Evolutionary conservation across 495 filamentous ascomycete genomes (phyloP).

Genomic region (Alectoria sarmentosa): DNA sequence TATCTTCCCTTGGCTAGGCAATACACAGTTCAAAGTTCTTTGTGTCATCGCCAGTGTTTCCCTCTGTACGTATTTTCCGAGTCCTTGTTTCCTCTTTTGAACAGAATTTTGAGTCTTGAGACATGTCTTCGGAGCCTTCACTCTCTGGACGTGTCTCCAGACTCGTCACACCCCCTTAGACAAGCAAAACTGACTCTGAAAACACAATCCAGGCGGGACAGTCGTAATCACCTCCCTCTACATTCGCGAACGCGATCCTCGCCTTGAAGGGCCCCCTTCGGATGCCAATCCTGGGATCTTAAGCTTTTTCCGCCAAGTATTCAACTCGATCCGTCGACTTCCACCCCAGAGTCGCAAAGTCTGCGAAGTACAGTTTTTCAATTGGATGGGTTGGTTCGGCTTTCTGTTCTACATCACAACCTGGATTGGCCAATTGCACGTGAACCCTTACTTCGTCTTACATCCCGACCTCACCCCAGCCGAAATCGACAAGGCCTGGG

Average conservation of each 20-base stretch:
- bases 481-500: constrained; percentile 71
- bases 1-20: constrained; percentile 64
- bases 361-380: constrained; percentile 80
- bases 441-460: constrained; percentile 65
- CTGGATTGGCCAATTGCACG: constrained; percentile 85
- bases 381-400: constrained; percentile 93
- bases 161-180: too few relatives aligned
- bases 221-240: constrained; percentile 55
- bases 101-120: too few relatives aligned
- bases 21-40: constrained; percentile 83
- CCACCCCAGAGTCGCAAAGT: constrained; percentile 75
- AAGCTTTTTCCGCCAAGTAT: constrained; percentile 70
- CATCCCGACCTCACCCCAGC: constrained; percentile 68
- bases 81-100: too few relatives aligned
- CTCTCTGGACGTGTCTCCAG: too few relatives aligned
- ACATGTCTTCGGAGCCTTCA: too few relatives aligned
- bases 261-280: constrained; percentile 55
- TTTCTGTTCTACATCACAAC: constrained; percentile 91
- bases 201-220: too few relatives aligned
- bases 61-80: too few relatives aligned
- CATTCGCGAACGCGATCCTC: constrained; percentile 73
- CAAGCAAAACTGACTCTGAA: too few relatives aligned
- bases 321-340: constrained; percentile 64
- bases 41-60: constrained; percentile 72
- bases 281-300: constrained; percentile 56